These are phyloP conservation scores for Lactuca sativa DNA, from an alignment of 129 eudicot genomes.

Conservation along the genomic window DNA sequence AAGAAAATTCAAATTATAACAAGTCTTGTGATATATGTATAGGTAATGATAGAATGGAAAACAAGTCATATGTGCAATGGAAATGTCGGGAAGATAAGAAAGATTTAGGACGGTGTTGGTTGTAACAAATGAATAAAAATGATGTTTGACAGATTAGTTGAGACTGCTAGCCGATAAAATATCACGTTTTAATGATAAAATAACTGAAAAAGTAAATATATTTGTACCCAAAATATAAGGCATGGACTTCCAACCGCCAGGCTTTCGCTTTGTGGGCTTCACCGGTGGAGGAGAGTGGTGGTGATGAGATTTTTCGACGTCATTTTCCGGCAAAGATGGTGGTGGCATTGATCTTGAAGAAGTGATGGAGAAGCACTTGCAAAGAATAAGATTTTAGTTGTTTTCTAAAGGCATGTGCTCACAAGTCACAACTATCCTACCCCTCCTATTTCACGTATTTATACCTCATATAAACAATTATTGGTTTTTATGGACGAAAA, in stretches of 20 bases:
- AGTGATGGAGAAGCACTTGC: slow-evolving; percentile 12
- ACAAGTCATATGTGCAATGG: background rate
- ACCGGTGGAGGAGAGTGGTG: slow-evolving; percentile 13
- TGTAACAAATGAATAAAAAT: background rate
- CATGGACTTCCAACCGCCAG: slow-evolving; percentile 93
- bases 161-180: background rate
- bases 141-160: background rate
- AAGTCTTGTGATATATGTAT: background rate
- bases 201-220: background rate
- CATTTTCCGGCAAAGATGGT: slow-evolving; percentile 36
- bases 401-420: slow-evolving; percentile 20
- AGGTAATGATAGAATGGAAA: background rate
- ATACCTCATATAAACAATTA: slow-evolving; percentile 22
- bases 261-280: slow-evolving; percentile 35
- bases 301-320: slow-evolving; percentile 20
- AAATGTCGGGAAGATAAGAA: background rate
- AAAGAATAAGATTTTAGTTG: slow-evolving; percentile 16
- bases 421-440: slow-evolving; percentile 15
- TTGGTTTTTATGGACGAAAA: background rate
- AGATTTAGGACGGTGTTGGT: background rate
- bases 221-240: slow-evolving; percentile 63
- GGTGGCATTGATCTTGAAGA: slow-evolving; percentile 30
- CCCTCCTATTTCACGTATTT: slow-evolving; percentile 20
- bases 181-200: background rate
- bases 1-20: background rate